phyloP scores from a whole-genome alignment of 139 green algal genomes.

The Edaphochlamys debaryana region DNA sequence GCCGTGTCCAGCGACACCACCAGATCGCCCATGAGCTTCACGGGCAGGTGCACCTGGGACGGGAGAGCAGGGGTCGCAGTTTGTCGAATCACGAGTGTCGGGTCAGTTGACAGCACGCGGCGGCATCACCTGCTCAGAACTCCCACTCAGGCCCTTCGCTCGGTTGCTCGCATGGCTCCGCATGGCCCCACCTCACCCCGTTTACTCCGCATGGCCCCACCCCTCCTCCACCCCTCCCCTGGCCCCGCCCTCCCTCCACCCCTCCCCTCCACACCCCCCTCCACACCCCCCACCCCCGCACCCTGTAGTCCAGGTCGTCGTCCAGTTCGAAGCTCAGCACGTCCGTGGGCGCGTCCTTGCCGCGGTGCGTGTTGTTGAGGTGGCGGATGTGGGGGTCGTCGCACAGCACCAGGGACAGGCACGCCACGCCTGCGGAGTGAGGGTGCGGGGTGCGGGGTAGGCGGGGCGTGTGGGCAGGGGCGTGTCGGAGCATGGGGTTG shows the following conservation, averaged over 20 bases:
- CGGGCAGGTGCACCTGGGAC: slow-evolving; percentile 61
- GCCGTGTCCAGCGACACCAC: slow-evolving; percentile 96
- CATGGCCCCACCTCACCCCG: no score
- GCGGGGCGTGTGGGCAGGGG: background rate
- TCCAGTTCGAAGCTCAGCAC: slow-evolving; percentile 94
- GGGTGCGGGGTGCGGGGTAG: background rate
- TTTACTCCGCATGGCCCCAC: no score
- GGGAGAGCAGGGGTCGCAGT: slow-evolving; percentile 1
- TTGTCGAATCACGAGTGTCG: no score
- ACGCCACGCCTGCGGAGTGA: slow-evolving; percentile 28
- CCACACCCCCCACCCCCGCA: background rate
- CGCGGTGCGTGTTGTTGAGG: slow-evolving; percentile 83
- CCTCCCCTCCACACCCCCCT: background rate
- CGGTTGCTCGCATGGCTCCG: no score
- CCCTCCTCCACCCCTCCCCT: background rate
- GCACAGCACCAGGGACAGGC: slow-evolving; percentile 86
- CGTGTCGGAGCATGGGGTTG: background rate
- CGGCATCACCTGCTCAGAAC: no score
- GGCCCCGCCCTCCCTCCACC: no score
- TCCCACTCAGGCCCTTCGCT: no score
- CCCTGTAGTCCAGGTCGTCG: slow-evolving; percentile 63
- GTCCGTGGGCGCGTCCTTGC: slow-evolving; percentile 86
- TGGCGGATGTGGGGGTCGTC: slow-evolving; percentile 84
- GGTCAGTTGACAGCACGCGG: no score
- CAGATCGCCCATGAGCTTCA: slow-evolving; percentile 90